Evolutionary conservation across 2,329 filamentous ascomycete species (phyloP).

Genomic region (Fusarium nematophilum): DNA sequence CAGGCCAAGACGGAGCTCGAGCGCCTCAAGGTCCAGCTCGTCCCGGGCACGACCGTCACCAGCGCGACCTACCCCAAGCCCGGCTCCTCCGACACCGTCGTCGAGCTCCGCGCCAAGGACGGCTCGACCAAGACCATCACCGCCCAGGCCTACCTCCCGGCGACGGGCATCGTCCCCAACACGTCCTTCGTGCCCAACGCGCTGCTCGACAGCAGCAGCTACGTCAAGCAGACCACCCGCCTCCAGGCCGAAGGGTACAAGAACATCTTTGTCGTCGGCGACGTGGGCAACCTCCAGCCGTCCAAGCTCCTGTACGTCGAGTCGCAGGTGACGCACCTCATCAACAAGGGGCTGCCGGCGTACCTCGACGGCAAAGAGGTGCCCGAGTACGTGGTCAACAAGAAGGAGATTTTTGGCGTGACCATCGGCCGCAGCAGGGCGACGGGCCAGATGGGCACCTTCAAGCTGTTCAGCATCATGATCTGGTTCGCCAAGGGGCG

Average conservation of each 20-base stretch:
- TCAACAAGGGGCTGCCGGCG: conserved; percentile 50
- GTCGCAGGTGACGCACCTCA: conserved; percentile 48
- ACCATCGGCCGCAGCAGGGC: conserved; percentile 55
- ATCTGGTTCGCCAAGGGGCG: conserved; percentile 55
- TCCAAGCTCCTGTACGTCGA: conserved; percentile 48
- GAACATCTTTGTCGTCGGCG: conserved; percentile 59
- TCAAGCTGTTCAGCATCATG: conserved; percentile 53
- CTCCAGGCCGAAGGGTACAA: conserved; percentile 50
- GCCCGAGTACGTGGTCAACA: conserved; percentile 45
- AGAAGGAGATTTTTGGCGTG: conserved; percentile 49
- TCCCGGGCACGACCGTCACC: conserved; percentile 54
- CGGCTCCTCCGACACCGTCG: conserved; percentile 42
- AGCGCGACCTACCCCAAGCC: conserved; percentile 37
- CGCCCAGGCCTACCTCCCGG: conserved; percentile 60
- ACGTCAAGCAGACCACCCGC: conserved; percentile 51
- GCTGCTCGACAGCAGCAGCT: conserved; percentile 50
- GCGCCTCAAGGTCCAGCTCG: conserved; percentile 56
- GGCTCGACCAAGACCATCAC: conserved; percentile 52
- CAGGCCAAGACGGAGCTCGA: conserved; percentile 53
- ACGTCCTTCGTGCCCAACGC: conserved; percentile 54
- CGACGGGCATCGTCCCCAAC: conserved; percentile 59
- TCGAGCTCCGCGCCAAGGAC: conserved; percentile 50
- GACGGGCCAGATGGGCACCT: conserved; percentile 52
- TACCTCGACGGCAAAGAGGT: conserved; percentile 47
- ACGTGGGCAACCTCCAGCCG: conserved; percentile 55